Evolutionary conservation across 176 grass and related monocot species (phyloP).

Genomic region (Elaeis guineensis): DNA sequence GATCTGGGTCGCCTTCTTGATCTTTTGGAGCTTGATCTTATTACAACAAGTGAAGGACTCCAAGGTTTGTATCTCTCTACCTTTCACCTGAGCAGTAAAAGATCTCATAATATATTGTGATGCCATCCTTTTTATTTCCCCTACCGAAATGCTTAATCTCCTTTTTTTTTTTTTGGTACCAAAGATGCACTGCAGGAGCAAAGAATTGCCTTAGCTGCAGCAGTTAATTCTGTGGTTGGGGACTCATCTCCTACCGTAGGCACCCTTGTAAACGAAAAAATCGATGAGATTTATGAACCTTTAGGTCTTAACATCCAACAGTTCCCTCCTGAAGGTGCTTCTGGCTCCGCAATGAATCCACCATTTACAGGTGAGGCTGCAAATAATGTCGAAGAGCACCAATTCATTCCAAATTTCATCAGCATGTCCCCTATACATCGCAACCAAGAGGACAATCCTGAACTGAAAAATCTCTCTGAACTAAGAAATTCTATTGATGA

Average conservation of each 20-base stretch:
- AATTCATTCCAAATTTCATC: conserved; percentile 81
- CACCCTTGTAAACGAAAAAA: conserved; percentile 34
- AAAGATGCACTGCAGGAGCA: conserved; percentile 82
- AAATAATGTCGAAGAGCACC: conserved; percentile 70
- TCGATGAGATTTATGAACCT: conserved; percentile 57
- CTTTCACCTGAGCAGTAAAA: too few species aligned
- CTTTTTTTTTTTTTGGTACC: conserved; percentile 4
- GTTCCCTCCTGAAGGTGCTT: conserved; percentile 33
- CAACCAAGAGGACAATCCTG: conserved; percentile 19
- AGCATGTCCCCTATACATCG: conserved; percentile 41
- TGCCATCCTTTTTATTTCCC: too few species aligned
- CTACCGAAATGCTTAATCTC: neutral
- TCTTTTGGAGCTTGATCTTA: conserved; percentile 83
- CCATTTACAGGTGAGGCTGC: conserved; percentile 12
- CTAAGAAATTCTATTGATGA: conserved; percentile 71
- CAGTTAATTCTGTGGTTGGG: conserved; percentile 40
- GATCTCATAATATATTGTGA: too few species aligned
- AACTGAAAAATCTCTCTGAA: conserved; percentile 38
- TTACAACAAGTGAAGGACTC: conserved; percentile 59
- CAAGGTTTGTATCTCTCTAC: conserved; percentile 31
- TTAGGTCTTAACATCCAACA: conserved; percentile 68
- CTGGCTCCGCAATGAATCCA: conserved; percentile 35
- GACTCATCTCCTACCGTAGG: conserved; percentile 43
- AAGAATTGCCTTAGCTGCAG: conserved; percentile 45
- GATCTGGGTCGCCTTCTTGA: conserved; percentile 93